Evolutionary conservation across 2,329 filamentous ascomycete genomes (phyloP), one percentile per base, ranked within the genome.

Genomic region (Xylaria sp.): DNA sequence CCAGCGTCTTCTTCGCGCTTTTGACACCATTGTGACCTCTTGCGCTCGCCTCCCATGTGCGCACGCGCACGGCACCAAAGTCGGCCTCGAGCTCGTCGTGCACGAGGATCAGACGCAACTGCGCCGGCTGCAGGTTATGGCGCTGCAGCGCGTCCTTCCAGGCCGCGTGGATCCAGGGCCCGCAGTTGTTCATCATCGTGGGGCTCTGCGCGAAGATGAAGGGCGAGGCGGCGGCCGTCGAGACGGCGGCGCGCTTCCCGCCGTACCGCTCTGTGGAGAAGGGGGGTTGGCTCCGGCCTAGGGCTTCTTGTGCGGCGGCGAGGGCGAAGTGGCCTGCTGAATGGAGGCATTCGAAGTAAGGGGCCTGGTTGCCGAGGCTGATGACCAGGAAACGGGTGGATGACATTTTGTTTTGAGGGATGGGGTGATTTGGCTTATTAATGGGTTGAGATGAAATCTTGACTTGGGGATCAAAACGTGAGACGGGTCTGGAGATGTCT

Each of bases 21-120:
- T 86, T 89, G 67, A 93, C 72, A 1, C 90, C 90, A 67, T 91
- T 91, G 73, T 93, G 90, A 0, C 90, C 90, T 8, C 83, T 80
- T 44, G 84, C 78, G 69, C 88, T 91, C 57, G 80, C 74, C 2
- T 80, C 78, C 71, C 88, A 91, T 23, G 80, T 79, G 58, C 82
- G 82, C 4, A 90, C 78, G 53, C 79, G 83, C 11, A 96, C 80
- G 42, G 81, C 80, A 0, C 92, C 92, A 1, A 92, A 70, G 2
- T 81, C 77, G 48, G 83, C 80, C 69, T 97, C 92, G 39, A 97
- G 76, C 72, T 97, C 93, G 72, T 97, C 93, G 72, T 97, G 92
- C 18, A 97, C 78, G 10, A 97, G 77, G 0, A 97, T 84, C 13
- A 99, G 74, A 18, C 76, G 76, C 11, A 77, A 70, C 37, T 76